Percentiles rank a stretch among this genome's conserved stretches.
Evolutionary conservation across 192 early-diverging fungal genomes (phyloP).

Genomic region (Coemansia sp.): DNA sequence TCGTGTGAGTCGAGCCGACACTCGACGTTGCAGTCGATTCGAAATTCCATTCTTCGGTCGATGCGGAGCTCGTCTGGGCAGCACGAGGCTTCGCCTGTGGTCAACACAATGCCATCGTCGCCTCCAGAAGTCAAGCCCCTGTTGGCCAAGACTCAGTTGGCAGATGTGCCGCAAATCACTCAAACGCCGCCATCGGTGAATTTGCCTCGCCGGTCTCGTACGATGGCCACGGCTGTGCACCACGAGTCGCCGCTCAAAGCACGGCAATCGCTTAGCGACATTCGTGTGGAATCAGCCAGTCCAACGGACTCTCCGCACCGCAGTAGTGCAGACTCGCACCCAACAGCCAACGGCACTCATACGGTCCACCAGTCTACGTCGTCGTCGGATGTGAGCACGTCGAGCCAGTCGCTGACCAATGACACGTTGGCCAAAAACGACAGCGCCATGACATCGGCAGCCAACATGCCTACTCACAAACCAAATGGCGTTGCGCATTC

Average conservation of each 20-base stretch:
- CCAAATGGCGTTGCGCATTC: background rate
- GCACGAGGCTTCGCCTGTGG: background rate
- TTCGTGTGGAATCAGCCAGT: background rate
- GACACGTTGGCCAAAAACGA: slow-evolving; percentile 1
- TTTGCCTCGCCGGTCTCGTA: slow-evolving; percentile 3
- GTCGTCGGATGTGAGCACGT: background rate
- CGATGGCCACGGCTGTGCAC: slow-evolving; percentile 8
- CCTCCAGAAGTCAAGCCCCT: too few relatives aligned
- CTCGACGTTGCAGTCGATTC: slow-evolving; percentile 19
- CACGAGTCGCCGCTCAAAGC: slow-evolving; percentile 13
- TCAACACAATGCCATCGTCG: background rate
- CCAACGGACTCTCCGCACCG: background rate
- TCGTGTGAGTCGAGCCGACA: slow-evolving; percentile 13
- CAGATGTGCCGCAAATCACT: background rate
- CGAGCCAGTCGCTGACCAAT: background rate
- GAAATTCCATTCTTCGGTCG: slow-evolving; percentile 22
- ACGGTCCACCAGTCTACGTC: background rate
- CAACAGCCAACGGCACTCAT: background rate
- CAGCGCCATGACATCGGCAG: slow-evolving; percentile 6
- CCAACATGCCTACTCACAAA: slow-evolving; percentile 7
- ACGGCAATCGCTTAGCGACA: slow-evolving; percentile 27
- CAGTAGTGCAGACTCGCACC: background rate
- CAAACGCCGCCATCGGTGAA: background rate
- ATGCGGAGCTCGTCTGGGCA: background rate
- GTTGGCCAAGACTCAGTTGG: background rate